Evolutionary conservation across 768 basidiomycete species (phyloP), one percentile per base, ranked within the genome.

Genomic region (Russula abietina): DNA sequence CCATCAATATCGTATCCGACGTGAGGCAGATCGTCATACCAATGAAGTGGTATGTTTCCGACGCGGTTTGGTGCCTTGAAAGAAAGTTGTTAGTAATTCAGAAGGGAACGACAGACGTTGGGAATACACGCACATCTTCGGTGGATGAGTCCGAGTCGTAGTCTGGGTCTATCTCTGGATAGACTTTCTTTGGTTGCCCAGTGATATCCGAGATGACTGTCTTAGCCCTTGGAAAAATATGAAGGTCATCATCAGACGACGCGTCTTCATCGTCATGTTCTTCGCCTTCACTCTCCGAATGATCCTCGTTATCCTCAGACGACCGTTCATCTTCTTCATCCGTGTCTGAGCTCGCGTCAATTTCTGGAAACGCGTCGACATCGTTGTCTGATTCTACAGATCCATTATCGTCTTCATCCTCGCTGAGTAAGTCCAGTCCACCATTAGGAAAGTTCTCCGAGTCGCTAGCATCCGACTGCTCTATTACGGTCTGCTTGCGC

Each of bases 1-100:
- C 97, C 97, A 72, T 94, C 84, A 69, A 98, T 86, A 74, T 93
- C 85, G 76, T 99, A 99, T 51, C 97, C 97, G 71, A 99, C 83
- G 75, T 99, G 97, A n/a, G 97, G 97, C 68, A 99, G 79, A 78
- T 98, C 95, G 73, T 98, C 97, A 74, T 99, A 99, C 94, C 96
- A 99, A 71, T 99, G 94, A 82, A 89, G 88, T 51, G 97, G 97
- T 65, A 99, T 79, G 75, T 96, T 83, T 57, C 97, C 97, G 68
- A 97, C 85, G 63, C 95, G 91, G 72, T 97, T 98, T n/a, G 90
- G 91, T 58, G 86, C 83, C 94, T 98, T 50, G 57, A 45, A 39
- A 68, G 59, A 59, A 24, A 60, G 39, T 57, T 50, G n/a, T 22
- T 41, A 28, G 60, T 60, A 65, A 68, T 62, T 59, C 36, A 36